These are phyloP conservation scores for Fusarium sp. DNA, from an alignment of 2,329 filamentous ascomycete genomes.

Conservation along the genomic window DNA sequence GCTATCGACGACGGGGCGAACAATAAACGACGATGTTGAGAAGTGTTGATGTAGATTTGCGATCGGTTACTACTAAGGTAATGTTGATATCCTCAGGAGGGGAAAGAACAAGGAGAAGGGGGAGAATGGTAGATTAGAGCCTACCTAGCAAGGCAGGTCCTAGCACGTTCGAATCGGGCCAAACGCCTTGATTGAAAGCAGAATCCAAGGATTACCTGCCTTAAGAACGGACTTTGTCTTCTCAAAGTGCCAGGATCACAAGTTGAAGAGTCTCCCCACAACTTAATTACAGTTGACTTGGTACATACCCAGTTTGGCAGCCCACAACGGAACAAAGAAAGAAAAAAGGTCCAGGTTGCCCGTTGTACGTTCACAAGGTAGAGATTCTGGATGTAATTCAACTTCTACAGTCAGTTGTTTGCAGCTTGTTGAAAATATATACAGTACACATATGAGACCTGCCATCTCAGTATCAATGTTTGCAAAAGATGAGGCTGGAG, in stretches of 20 bases:
- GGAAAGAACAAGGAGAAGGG: neutral
- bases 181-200: neutral
- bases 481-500: neutral
- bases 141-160: neutral
- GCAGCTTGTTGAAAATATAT: slow-evolving; percentile 3
- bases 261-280: slow-evolving; percentile 2
- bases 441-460: neutral
- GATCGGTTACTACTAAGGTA: neutral
- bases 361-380: no score
- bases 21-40: slow-evolving; percentile 7
- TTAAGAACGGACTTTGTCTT: neutral
- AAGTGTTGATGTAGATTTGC: neutral
- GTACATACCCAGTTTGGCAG: neutral
- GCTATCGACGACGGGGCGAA: slow-evolving; percentile 9
- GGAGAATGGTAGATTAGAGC: neutral
- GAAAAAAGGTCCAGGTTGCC: no score
- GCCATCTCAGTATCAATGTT: neutral
- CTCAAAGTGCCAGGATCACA: neutral
- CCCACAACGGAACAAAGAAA: neutral
- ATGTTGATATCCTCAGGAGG: neutral
- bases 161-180: neutral
- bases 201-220: neutral
- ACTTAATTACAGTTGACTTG: neutral
- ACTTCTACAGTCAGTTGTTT: neutral
- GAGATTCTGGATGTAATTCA: slow-evolving; percentile 18